Base-by-base conservation (phyloP, 768 basidiomycete genomes). In the Naganishia vishniacii region DNA sequence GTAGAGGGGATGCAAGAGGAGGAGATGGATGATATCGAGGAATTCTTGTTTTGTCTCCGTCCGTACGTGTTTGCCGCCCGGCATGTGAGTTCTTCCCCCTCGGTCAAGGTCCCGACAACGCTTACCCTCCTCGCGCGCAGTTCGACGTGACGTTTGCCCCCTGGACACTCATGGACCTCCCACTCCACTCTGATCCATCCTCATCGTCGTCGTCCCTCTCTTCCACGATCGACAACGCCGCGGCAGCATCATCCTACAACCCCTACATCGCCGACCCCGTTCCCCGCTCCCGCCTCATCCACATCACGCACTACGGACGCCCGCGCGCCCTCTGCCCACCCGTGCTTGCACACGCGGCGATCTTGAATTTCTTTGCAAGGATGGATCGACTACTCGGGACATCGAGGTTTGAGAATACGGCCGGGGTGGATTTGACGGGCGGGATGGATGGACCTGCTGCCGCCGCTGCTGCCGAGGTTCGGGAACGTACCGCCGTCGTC, bases 1-100 rank as follows among this genome's bases (percentile, higher is more conserved):
- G 26, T 16, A 64, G 63, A 58, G 44, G 34, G 85, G 0, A 85
- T 75, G 0, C 86, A 84, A 84, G 87, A 89, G 73, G 89, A 88
- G 8, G 85, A 84, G 28, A 90, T 81, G 41, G 82, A 84, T 6
- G 88, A 78, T 42, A 66, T 71, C 7, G 78, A 77, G 49, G 74
- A 78, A 59, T 66, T 72, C n/a, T 67, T 78, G 68, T 79, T 78
- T 48, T 75, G 78, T n/a, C 70, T 80, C 25, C 76, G 78, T 32
- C 77, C 78, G 7, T 80, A 78, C 59, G 79, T 79, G 20, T 80
- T 80, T 48, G 79, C 78, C 0, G 75, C 77, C 0, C 75, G 73
- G 56, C 70, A 72, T 37, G 75, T 76, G 12, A 26, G 64, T 63
- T n/a, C 46, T 20, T 0, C 18, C 20, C 31, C 16, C 11, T 16